phyloP scores from a whole-genome alignment of 495 filamentous ascomycete species.

The Aspergillus cavernicola region DNA sequence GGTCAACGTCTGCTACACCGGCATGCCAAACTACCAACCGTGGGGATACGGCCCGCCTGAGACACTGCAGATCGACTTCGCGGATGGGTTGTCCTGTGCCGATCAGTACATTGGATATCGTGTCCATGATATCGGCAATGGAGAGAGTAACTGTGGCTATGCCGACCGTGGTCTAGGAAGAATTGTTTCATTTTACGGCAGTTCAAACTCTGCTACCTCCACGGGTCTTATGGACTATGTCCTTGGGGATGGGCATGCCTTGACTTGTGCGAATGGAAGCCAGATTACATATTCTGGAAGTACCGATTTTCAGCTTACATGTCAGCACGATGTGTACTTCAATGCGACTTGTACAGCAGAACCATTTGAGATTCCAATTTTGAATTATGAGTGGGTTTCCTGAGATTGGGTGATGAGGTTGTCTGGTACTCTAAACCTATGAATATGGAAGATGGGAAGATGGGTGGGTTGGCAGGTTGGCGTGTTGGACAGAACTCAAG shows the following conservation, averaged over 20 bases:
- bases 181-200: slow-evolving; percentile 34
- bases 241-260: slow-evolving; percentile 32
- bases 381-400: slow-evolving; percentile 32
- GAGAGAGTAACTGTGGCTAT: slow-evolving; percentile 34
- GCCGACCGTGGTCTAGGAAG: slow-evolving; percentile 28
- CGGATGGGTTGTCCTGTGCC: slow-evolving; percentile 31
- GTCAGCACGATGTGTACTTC: slow-evolving; percentile 27
- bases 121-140: slow-evolving; percentile 33
- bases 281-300: slow-evolving; percentile 33
- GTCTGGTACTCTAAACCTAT: no score
- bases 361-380: slow-evolving; percentile 29
- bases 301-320: slow-evolving; percentile 26
- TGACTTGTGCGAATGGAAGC: slow-evolving; percentile 32
- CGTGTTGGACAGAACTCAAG: no score
- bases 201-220: slow-evolving; percentile 22
- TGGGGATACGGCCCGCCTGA: slow-evolving; percentile 35
- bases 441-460: no score
- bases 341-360: slow-evolving; percentile 34
- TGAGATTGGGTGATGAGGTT: no score
- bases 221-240: slow-evolving; percentile 29
- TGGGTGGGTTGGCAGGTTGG: no score
- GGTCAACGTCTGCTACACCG: slow-evolving; percentile 34
- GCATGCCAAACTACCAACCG: slow-evolving; percentile 35
- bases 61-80: slow-evolving; percentile 31
- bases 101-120: slow-evolving; percentile 36